Conservation (phyloP, 768 basidiomycete species). For the Auriscalpium microsporum region DNA sequence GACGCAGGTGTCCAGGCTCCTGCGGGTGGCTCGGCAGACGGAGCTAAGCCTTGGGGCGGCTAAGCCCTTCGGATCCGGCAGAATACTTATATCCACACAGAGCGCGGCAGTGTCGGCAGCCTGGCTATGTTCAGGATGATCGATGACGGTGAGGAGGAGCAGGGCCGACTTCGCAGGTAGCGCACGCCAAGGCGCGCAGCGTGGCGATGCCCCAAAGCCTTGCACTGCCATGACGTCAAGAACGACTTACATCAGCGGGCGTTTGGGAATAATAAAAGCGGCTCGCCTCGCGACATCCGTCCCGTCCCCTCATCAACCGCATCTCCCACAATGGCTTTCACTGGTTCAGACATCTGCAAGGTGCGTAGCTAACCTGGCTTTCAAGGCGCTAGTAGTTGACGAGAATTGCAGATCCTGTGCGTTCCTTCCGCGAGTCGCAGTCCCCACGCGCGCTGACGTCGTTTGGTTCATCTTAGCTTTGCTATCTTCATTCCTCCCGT, state of each 20-base stretch:
- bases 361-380: constrained; percentile 26
- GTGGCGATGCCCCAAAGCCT: neutral
- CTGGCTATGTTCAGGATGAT: too few species aligned
- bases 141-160: too few species aligned
- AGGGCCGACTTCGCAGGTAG: too few species aligned
- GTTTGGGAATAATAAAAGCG: neutral
- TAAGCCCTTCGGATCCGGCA: too few species aligned
- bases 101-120: too few species aligned
- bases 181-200: neutral
- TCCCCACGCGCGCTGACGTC: neutral
- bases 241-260: neutral
- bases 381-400: neutral
- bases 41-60: too few species aligned
- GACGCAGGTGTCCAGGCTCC: too few species aligned
- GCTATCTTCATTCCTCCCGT: constrained; percentile 76
- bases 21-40: too few species aligned
- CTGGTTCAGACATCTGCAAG: constrained; percentile 71
- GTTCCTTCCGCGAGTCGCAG: neutral
- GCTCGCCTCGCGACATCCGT: neutral
- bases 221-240: neutral
- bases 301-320: constrained; percentile 9
- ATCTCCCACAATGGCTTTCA: constrained; percentile 50
- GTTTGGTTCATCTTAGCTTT: constrained; percentile 28
- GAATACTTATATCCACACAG: too few species aligned
- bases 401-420: constrained; percentile 35